These are phyloP conservation scores for Microdochium paspali DNA, from an alignment of 2,329 filamentous ascomycete species.

Conservation along the genomic window DNA sequence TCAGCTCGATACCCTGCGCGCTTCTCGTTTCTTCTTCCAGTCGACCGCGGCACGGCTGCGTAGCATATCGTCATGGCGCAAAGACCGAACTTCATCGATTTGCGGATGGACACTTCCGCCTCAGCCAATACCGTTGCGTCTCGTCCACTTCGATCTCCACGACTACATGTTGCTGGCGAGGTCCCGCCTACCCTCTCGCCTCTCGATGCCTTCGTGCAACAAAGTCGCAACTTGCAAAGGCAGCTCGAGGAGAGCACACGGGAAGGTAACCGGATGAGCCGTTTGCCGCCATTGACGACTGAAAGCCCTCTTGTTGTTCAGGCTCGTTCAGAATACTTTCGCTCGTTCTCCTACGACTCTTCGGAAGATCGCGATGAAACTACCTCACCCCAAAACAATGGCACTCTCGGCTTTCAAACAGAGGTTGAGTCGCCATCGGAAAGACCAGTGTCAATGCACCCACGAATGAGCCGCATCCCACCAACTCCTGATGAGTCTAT, in stretches of 20 bases:
- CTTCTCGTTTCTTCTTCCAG: not conserved
- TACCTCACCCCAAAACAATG: constrained; percentile 18
- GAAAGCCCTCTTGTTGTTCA: constrained; percentile 70
- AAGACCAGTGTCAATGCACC: constrained; percentile 66
- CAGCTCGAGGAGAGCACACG: constrained; percentile 74
- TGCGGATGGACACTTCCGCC: constrained; percentile 46
- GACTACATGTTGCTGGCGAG: constrained; percentile 68
- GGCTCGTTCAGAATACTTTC: constrained; percentile 72
- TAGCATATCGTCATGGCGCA: constrained; percentile 36
- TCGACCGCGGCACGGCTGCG: not conserved
- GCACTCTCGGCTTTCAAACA: constrained; percentile 39
- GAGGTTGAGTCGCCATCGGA: constrained; percentile 45
- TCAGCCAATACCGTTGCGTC: constrained; percentile 34
- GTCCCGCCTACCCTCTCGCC: constrained; percentile 86
- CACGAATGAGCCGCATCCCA: constrained; percentile 58
- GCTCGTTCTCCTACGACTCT: constrained; percentile 59
- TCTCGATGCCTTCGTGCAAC: constrained; percentile 87
- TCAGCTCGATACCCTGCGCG: too few species aligned
- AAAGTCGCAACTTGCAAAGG: constrained; percentile 78
- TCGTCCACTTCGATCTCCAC: constrained; percentile 59
- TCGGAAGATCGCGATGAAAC: constrained; percentile 35
- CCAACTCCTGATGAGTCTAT: constrained; percentile 37
- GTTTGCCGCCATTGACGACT: constrained; percentile 73
- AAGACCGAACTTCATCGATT: constrained; percentile 49
- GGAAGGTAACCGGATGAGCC: constrained; percentile 71